Conservation (phyloP, 768 basidiomycete species). For the Cantharellus cinnabarinus region DNA sequence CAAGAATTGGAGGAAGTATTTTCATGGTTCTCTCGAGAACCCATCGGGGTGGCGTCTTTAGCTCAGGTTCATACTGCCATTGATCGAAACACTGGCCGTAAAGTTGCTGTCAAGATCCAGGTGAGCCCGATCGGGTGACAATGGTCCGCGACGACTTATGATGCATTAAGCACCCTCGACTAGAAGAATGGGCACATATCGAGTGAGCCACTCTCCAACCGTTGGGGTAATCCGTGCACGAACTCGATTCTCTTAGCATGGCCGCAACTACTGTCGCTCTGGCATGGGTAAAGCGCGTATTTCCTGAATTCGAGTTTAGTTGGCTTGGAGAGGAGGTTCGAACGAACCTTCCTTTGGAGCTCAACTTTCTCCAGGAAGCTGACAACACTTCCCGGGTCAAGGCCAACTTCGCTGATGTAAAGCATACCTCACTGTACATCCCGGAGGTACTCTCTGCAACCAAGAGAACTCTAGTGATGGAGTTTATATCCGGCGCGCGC, state of each 20-base stretch:
- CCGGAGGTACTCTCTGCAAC: constrained; percentile 56
- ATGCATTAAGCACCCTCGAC: constrained; percentile 53
- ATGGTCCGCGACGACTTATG: no score
- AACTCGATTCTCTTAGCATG: constrained; percentile 11
- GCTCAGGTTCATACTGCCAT: constrained; percentile 86
- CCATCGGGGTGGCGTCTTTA: constrained; percentile 87
- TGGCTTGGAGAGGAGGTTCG: constrained; percentile 95
- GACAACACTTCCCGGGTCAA: constrained; percentile 53
- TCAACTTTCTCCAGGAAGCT: constrained; percentile 88
- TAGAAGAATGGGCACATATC: constrained; percentile 78
- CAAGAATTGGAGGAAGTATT: constrained; percentile 52
- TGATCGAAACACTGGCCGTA: constrained; percentile 45
- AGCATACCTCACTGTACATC: constrained; percentile 64
- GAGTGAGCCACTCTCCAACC: constrained; percentile 76
- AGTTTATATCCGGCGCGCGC: constrained; percentile 35
- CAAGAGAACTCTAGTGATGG: constrained; percentile 82
- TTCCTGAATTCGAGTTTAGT: constrained; percentile 88
- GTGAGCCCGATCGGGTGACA: constrained; percentile 1
- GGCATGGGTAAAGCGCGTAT: constrained; percentile 80
- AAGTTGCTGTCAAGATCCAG: constrained; percentile 58
- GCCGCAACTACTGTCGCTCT: constrained; percentile 23
- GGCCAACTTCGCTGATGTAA: constrained; percentile 46
- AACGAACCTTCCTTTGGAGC: constrained; percentile 67
- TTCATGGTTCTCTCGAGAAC: constrained; percentile 62
- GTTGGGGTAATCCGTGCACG: constrained; percentile 11